Evolutionary conservation across 2,329 filamentous ascomycete species (phyloP), one percentile per base, ranked within the genome.

Genomic region (Massarina eburnea): DNA sequence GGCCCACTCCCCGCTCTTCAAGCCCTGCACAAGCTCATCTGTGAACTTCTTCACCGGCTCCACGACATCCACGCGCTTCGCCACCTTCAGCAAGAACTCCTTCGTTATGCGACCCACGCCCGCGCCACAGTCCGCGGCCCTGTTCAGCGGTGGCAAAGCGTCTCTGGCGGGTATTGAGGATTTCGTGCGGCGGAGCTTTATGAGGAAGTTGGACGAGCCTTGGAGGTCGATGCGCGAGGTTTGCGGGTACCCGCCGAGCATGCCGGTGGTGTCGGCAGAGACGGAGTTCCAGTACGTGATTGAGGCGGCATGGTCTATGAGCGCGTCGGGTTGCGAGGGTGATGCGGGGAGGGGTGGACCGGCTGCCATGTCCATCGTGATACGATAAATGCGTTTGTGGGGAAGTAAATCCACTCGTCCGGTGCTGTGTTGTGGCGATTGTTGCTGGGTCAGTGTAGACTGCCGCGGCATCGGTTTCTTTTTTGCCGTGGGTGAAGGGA

Each of bases 11-110:
- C 58, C 58, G 8, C 52, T 57, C 8, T 48, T 53, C 17, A 66
- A 24, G 22, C 55, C 53, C 27, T 56, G 54, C 8, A 64, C 52
- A 1, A 95, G 71, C 17, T 76, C 73, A 12, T 79, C 77, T 1
- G 89, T 91, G 70, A 96, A 95, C 64, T 91, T 90, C 57, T 78
- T 75, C 17, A 96, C 82, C 0, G 91, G 92, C 74, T 96, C 91
- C 24, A 96, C 82, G 18, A 95, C 78, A 66, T 96, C 91, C 6
- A 96, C 85, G 2, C 77, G 73, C 14, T 82, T 74, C n/a, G 86
- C 84, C 1, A 92, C 73, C 19, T 82, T 76, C 21, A 85, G 71
- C n/a, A 96, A 76, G 3, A 96, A 77, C 0, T 87, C 88, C 46
- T 86, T 79, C 0, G 90, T 95, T 48, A 96, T 81, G 33, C 92